Conservation (phyloP, 768 basidiomycete species). For the Suillus plorans region DNA sequence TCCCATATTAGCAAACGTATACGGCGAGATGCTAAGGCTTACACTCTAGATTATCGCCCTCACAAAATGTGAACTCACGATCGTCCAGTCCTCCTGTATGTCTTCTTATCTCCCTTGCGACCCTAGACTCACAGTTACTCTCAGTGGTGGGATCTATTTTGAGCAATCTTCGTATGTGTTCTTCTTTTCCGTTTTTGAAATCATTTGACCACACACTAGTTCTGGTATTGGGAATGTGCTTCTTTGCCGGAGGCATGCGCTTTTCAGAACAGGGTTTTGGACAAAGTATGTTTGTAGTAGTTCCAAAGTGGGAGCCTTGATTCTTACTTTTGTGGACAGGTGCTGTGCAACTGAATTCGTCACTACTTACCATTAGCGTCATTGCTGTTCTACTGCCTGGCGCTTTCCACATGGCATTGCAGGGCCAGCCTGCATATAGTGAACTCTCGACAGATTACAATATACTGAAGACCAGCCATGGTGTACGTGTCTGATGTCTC, state of each 20-base stretch:
- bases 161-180: constrained; percentile 61
- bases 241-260: constrained; percentile 76
- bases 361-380: constrained; percentile 73
- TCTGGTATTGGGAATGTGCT: constrained; percentile 82
- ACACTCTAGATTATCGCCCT: constrained; percentile 68
- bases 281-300: constrained; percentile 44
- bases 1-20: background rate
- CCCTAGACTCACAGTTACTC: constrained; percentile 3
- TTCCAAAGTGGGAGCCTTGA: background rate
- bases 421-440: constrained; percentile 16
- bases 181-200: background rate
- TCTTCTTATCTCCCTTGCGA: constrained; percentile 6
- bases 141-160: constrained; percentile 82
- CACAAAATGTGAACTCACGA: constrained; percentile 73
- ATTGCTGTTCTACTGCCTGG: constrained; percentile 77
- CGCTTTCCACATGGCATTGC: constrained; percentile 69
- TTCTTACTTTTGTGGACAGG: constrained; percentile 38
- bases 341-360: constrained; percentile 72
- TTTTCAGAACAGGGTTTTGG: constrained; percentile 82
- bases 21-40: background rate
- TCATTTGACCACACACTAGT: constrained; percentile 41
- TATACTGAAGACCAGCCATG: constrained; percentile 74
- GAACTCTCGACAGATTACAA: constrained; percentile 35
- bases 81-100: constrained; percentile 81
- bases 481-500: constrained; percentile 44